These are phyloP conservation scores for Kandelia obovata DNA, from an alignment of 345 rosid species.

Conservation along the genomic window DNA sequence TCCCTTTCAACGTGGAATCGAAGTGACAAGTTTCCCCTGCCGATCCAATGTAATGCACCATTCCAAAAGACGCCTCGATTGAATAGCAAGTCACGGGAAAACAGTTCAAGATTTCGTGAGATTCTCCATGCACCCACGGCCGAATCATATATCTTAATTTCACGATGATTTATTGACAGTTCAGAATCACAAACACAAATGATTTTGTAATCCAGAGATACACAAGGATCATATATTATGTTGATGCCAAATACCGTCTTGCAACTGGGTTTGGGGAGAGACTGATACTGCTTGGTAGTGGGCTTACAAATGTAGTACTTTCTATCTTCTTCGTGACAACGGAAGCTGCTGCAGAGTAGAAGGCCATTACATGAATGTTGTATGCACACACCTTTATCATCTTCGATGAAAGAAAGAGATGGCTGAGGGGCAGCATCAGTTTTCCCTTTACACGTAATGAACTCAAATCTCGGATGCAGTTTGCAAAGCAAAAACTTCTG, in stretches of 20 bases:
- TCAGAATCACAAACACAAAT: constrained; percentile 23
- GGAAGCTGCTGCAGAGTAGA: constrained; percentile 32
- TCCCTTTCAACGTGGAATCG: constrained; percentile 18
- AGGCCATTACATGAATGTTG: constrained; percentile 28
- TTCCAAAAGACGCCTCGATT: constrained; percentile 24
- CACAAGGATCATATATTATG: constrained; percentile 25
- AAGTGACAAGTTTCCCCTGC: constrained; percentile 14
- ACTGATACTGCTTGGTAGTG: constrained; percentile 21
- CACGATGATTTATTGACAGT: not conserved
- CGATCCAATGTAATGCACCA: constrained; percentile 29
- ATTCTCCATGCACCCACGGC: constrained; percentile 24
- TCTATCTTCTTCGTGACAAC: constrained; percentile 20
- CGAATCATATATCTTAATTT: constrained; percentile 16
- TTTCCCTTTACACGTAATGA: constrained; percentile 7
- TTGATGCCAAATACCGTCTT: constrained; percentile 14
- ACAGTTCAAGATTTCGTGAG: not conserved
- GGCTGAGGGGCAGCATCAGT: constrained; percentile 15
- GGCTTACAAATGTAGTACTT: constrained; percentile 28
- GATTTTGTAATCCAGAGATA: constrained; percentile 12
- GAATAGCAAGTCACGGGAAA: constrained; percentile 6
- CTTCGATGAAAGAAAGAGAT: constrained; percentile 21
- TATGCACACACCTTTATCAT: constrained; percentile 19
- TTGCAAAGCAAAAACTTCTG: constrained; percentile 18
- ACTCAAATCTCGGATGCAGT: constrained; percentile 1
- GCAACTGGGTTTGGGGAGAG: constrained; percentile 17